phyloP scores from a whole-genome alignment of 495 filamentous ascomycete species.

The Penicillium simplicissimum region DNA sequence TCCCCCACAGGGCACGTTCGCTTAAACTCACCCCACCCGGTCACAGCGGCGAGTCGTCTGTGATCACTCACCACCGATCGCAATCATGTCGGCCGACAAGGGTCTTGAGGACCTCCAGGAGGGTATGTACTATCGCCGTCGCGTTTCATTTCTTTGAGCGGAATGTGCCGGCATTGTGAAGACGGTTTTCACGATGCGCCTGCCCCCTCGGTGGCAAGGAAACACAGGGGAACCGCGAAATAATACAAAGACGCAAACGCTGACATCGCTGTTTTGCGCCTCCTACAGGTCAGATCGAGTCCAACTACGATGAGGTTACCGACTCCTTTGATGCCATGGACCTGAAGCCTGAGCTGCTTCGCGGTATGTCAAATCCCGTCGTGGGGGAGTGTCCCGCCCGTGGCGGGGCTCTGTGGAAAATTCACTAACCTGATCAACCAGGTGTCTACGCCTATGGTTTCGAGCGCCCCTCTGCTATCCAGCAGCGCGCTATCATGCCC shows the following conservation, averaged over 20 bases:
- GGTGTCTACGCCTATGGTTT: conserved; percentile 99
- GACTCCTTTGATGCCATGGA: conserved; percentile 99
- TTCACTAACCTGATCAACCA: conserved; percentile 43
- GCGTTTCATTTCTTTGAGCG: conserved; percentile 1
- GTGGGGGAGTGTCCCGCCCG: not conserved
- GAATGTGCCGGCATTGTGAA: not conserved
- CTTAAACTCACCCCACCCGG: conserved; percentile 50
- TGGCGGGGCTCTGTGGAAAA: conserved; percentile 26
- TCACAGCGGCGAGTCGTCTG: conserved; percentile 65
- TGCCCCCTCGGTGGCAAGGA: conserved; percentile 25
- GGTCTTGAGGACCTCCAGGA: conserved; percentile 95
- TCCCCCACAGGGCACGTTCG: conserved; percentile 38
- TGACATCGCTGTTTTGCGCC: conserved; percentile 24
- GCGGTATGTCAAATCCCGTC: conserved; percentile 64
- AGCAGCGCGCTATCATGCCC: conserved; percentile 99
- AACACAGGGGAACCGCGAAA: conserved; percentile 3
- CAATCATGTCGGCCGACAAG: conserved; percentile 94
- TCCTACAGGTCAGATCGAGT: conserved; percentile 89
- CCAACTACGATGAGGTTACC: conserved; percentile 99
- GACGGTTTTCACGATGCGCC: conserved; percentile 1
- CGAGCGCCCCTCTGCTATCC: conserved; percentile 97
- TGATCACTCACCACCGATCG: conserved; percentile 63
- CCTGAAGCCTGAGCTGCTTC: conserved; percentile 93
- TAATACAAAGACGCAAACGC: conserved; percentile 10
- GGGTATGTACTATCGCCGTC: conserved; percentile 57